Conservation (phyloP, 305 asterid genomes). For the Solanum aculeatissimum region DNA sequence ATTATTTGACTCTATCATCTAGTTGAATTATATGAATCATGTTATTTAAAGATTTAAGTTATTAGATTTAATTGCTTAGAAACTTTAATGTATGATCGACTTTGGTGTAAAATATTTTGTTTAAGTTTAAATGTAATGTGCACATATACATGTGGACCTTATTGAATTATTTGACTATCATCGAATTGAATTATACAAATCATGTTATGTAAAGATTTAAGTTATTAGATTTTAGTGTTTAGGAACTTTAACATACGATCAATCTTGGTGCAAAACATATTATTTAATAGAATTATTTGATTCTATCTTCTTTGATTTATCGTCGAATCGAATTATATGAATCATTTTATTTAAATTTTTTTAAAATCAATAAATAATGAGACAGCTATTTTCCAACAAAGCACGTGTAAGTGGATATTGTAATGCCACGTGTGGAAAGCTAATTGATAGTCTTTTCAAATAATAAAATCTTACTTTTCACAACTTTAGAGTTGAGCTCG, state of each 20-base stretch:
- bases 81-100: not conserved
- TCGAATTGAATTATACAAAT: no score
- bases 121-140: not conserved
- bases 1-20: not conserved
- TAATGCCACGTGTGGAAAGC: not conserved
- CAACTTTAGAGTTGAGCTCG: not conserved
- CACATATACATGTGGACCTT: not conserved
- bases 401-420: not conserved
- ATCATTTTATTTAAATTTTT: not conserved
- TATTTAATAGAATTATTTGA: not conserved
- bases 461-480: not conserved
- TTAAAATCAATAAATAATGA: not conserved
- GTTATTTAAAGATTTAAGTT: no score
- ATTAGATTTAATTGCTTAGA: not conserved
- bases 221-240: not conserved
- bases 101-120: not conserved
- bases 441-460: not conserved
- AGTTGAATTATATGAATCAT: no score
- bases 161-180: not conserved
- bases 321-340: not conserved
- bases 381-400: not conserved
- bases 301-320: not conserved
- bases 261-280: not conserved
- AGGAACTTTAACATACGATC: not conserved
- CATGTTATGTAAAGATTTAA: no score